Conservation (phyloP, 2,329 filamentous ascomycete genomes). For the Cladosporium sp. region DNA sequence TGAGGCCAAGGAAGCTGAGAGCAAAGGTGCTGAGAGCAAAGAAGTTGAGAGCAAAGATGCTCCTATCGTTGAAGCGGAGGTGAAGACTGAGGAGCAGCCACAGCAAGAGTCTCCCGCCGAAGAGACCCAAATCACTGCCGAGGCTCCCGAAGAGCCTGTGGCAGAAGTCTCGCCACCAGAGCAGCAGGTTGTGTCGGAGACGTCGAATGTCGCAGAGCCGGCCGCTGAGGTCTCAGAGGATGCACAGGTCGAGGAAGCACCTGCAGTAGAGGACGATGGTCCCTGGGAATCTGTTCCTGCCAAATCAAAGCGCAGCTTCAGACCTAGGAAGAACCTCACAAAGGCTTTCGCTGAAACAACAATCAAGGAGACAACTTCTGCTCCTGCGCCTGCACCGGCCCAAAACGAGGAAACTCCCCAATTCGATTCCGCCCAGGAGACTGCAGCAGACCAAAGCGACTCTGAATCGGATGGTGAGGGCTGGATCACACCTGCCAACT, state of each 20-base stretch:
- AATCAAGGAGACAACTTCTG: neutral
- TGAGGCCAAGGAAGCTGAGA: conserved; percentile 13
- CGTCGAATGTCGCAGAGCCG: neutral
- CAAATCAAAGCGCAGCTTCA: neutral
- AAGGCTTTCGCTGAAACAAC: conserved; percentile 9
- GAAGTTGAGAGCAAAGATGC: conserved; percentile 12
- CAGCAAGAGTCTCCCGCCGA: neutral
- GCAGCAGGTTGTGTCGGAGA: neutral
- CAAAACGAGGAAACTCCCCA: conserved; percentile 25
- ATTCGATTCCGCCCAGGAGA: conserved; percentile 29
- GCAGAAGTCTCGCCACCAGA: conserved; percentile 13
- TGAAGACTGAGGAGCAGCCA: neutral
- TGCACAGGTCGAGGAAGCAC: neutral
- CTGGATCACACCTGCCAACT: conserved; percentile 94
- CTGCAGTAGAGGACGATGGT: neutral
- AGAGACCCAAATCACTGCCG: conserved; percentile 2
- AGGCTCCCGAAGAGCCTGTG: conserved; percentile 15
- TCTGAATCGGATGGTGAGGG: conserved; percentile 62
- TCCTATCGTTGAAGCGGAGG: neutral
- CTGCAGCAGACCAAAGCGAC: conserved; percentile 5
- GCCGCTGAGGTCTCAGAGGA: neutral
- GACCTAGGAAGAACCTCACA: conserved; percentile 4
- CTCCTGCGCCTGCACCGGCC: neutral
- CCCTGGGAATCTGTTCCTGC: conserved; percentile 1
- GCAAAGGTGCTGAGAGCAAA: conserved; percentile 27